Evolutionary conservation across 805 yeast genomes (phyloP), one percentile per base, ranked within the genome.

Genomic region (Hanseniaspora hatyaiensis): DNA sequence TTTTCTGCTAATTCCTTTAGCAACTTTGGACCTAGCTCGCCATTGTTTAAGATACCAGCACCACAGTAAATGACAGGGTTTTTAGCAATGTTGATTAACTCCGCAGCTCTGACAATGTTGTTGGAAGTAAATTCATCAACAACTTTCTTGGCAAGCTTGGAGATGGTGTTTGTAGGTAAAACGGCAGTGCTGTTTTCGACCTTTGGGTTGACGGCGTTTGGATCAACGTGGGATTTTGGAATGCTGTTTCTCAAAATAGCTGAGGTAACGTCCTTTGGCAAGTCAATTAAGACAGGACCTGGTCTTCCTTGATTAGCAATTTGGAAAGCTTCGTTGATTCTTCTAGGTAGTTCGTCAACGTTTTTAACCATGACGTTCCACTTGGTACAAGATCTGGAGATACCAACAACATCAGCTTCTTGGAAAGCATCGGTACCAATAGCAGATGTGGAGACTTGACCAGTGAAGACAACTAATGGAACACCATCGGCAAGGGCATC

Each of bases 351-450:
- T 67, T 92, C 98, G 47, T 88, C 89, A 45, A 92, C 89, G 61
- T 75, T 75, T 66, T 86, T 92, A 51, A 92, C 96, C 98, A 92
- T 92, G 33, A 88, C 96, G 62, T 94, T 92, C 98, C 98, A 92
- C 66, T 92, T 92, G 52, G 98, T 87, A 72, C 98, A 92, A 6
- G 95, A 80, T 63, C 98, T 77, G 4, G 97, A 85, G 59, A 92
- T 92, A 58, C 97, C 98, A 40, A 92, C 77, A 47, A 89, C 94
- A 62, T 92, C 98, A 43, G 98, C 98, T 70, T 92, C 98, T 72
- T 92, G 98, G 80, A 92, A 92, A 23, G 97, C 94, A 65, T 92
- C 98, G 12, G 97, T 89, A 60, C 98, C 98, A 57, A 92, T 92
- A 37, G 95, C 88, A 48, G 81, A 68, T 30, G 98, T 92, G 50